Evolutionary conservation across 345 rosid genomes (phyloP).

Genomic region (Syzygium aromaticum): DNA sequence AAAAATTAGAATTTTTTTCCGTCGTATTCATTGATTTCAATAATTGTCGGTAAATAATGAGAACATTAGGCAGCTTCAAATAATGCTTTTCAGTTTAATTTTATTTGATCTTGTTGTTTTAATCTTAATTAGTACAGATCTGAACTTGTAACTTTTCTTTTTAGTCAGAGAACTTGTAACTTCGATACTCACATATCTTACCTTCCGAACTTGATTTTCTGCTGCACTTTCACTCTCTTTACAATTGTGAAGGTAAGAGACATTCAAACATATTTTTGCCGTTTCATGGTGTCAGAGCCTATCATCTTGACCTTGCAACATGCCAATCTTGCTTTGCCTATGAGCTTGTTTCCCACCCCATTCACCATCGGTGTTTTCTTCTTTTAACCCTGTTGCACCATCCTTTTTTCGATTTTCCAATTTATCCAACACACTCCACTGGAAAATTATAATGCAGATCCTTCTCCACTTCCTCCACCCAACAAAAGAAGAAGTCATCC

Average conservation of each 20-base stretch:
- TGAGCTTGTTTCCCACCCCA: background rate
- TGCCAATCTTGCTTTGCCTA: background rate
- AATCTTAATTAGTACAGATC: background rate
- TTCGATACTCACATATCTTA: background rate
- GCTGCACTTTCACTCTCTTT: background rate
- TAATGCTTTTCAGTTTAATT: background rate
- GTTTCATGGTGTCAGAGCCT: background rate
- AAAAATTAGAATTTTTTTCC: background rate
- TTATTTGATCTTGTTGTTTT: background rate
- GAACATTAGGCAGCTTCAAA: background rate
- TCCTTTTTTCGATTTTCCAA: too few species aligned
- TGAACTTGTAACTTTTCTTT: background rate
- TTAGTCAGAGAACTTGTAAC: background rate
- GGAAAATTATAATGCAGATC: too few species aligned
- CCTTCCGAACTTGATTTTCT: background rate
- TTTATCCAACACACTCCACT: too few species aligned
- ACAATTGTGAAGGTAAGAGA: background rate
- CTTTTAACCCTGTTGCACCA: too few species aligned
- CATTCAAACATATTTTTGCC: fast-evolving
- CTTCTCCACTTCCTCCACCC: too few species aligned
- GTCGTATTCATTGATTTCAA: background rate
- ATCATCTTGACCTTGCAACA: background rate
- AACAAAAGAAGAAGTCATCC: too few species aligned
- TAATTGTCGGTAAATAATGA: background rate
- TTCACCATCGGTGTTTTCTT: too few species aligned